A percentile compares a stretch with the other conserved stretches of the same genome.
Evolutionary conservation across 352 stramenopile species (phyloP).

Genomic region (Phytopythium litorale): DNA sequence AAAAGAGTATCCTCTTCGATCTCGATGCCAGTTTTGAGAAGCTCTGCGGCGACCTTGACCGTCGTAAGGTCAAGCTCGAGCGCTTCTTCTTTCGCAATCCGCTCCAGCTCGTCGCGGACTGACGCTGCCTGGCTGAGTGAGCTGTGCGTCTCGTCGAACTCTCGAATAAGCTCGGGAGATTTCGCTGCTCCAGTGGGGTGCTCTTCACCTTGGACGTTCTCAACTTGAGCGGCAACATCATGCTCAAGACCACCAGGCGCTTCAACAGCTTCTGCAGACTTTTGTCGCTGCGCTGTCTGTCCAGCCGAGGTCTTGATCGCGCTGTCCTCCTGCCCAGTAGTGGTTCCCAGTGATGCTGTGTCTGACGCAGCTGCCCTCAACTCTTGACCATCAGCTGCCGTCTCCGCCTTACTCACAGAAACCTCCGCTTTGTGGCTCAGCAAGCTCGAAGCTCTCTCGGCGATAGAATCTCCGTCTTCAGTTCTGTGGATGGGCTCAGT

Average conservation of each 20-base stretch:
- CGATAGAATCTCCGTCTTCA: neutral
- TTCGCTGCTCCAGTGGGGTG: neutral
- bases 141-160: neutral
- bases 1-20: conserved; percentile 8
- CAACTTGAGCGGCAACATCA: neutral
- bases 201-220: neutral
- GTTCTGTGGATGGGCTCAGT: neutral
- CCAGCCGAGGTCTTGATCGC: neutral
- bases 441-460: neutral
- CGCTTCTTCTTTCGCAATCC: conserved; percentile 26
- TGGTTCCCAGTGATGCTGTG: neutral
- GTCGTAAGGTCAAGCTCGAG: conserved; percentile 13
- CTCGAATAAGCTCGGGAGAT: neutral
- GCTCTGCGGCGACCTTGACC: neutral
- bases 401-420: neutral
- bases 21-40: neutral
- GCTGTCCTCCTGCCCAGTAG: neutral
- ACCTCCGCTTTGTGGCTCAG: neutral
- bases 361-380: neutral
- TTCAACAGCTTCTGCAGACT: neutral
- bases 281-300: neutral
- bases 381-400: neutral
- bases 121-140: neutral
- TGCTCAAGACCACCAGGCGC: neutral
- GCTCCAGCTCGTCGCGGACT: conserved; percentile 17